Percentiles rank a stretch among this genome's conserved stretches.
phyloP scores from a whole-genome alignment of 768 basidiomycete species.

The Roridomyces roridus region DNA sequence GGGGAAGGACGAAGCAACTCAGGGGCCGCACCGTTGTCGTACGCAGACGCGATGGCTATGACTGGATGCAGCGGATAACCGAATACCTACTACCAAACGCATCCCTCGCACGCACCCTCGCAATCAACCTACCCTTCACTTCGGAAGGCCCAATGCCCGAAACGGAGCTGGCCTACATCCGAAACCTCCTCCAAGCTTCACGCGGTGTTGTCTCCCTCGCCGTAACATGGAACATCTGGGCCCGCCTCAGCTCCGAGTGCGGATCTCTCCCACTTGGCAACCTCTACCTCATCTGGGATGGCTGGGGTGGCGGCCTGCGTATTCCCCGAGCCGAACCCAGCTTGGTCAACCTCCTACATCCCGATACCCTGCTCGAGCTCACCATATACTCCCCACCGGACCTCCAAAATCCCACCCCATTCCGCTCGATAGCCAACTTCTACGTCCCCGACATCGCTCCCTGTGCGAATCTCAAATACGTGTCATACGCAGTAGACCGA shows the following conservation, averaged over 20 bases:
- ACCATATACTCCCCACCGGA: slow-evolving; percentile 2
- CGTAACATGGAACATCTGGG: not conserved
- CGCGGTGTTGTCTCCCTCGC: no score
- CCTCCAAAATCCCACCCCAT: not conserved
- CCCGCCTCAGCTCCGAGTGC: not conserved
- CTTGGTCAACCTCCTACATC: not conserved
- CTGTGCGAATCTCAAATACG: slow-evolving; percentile 8
- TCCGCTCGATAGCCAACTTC: not conserved
- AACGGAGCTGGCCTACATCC: not conserved
- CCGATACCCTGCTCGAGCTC: slow-evolving; percentile 1
- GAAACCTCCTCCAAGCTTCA: not conserved
- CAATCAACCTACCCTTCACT: not conserved
- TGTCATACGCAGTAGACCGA: slow-evolving; percentile 9
- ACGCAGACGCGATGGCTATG: not conserved
- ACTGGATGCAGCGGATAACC: not conserved
- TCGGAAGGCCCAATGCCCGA: not conserved
- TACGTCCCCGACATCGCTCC: slow-evolving; percentile 3
- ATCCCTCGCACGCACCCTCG: not conserved
- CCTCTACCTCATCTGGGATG: not conserved
- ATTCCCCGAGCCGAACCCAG: not conserved
- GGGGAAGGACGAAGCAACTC: not conserved
- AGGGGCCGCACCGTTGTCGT: not conserved
- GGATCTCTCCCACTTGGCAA: not conserved
- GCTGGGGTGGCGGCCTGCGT: not conserved
- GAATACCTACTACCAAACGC: not conserved